Conservation (phyloP, 805 yeast genomes). For the Saccharomycopsis javanensis region DNA sequence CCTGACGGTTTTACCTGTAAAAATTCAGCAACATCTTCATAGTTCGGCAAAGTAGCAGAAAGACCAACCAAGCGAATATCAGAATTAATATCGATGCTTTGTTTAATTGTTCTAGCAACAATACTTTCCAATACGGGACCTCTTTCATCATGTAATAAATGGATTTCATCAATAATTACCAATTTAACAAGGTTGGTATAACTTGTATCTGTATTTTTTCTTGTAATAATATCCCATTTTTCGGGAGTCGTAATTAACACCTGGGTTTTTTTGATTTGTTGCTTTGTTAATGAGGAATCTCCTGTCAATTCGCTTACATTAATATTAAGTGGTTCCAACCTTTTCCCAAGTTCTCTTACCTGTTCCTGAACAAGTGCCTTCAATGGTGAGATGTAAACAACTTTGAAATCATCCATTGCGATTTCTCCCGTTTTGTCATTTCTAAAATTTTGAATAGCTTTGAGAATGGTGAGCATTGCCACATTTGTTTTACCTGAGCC, state of each 20-base stretch:
- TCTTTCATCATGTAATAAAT: slow-evolving; percentile 83
- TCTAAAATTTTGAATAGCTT: slow-evolving; percentile 47
- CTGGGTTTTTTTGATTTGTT: slow-evolving; percentile 71
- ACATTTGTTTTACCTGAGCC: slow-evolving; percentile 99
- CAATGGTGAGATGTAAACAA: slow-evolving; percentile 85
- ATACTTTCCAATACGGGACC: slow-evolving; percentile 91
- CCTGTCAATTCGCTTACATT: slow-evolving; percentile 85
- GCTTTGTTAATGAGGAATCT: slow-evolving; percentile 67
- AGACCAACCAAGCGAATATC: slow-evolving; percentile 37
- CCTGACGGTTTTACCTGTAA: slow-evolving; percentile 57
- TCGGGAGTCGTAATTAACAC: slow-evolving; percentile 90
- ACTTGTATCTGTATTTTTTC: slow-evolving; percentile 64
- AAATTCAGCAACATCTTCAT: slow-evolving; percentile 70
- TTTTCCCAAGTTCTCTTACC: slow-evolving; percentile 70
- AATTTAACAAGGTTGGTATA: slow-evolving; percentile 57
- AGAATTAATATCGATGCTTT: slow-evolving; percentile 33
- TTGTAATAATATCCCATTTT: slow-evolving; percentile 92
- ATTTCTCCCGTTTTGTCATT: slow-evolving; percentile 39
- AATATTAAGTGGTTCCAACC: slow-evolving; percentile 55
- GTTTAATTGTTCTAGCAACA: slow-evolving; percentile 61
- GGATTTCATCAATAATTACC: slow-evolving; percentile 85
- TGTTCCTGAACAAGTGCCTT: slow-evolving; percentile 95
- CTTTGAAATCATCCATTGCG: slow-evolving; percentile 49
- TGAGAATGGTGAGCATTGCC: slow-evolving; percentile 74
- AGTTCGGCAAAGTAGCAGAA: slow-evolving; percentile 16